Percentiles rank a stretch among this genome's conserved stretches.
Conservation (phyloP, 257 asterid species). For the Cinchona pubescens region DNA sequence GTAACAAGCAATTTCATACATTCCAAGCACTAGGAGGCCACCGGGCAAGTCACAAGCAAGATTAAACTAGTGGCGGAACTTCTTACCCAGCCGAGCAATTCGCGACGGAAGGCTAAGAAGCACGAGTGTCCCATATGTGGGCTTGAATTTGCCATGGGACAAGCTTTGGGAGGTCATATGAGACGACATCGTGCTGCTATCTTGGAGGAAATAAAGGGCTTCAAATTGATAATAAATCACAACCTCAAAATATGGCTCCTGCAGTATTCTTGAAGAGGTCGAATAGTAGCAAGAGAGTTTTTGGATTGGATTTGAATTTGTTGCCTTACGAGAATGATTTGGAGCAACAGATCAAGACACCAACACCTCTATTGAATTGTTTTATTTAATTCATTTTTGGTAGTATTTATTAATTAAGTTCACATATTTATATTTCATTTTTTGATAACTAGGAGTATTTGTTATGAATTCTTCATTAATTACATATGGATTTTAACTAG, state of each 20-base stretch:
- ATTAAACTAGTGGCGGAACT: slow-evolving; percentile 17
- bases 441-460: too few relatives aligned
- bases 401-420: too few relatives aligned
- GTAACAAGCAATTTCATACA: slow-evolving; percentile 23
- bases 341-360: neutral
- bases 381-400: neutral
- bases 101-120: slow-evolving; percentile 14
- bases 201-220: neutral
- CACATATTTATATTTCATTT: neutral
- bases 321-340: slow-evolving; percentile 31
- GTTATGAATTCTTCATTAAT: too few relatives aligned
- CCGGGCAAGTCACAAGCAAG: slow-evolving; percentile 37
- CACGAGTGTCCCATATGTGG: slow-evolving; percentile 42
- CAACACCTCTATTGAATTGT: neutral
- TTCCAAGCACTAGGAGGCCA: slow-evolving; percentile 45
- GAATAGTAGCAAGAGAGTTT: slow-evolving; percentile 13
- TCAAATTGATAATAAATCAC: neutral
- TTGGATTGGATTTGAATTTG: slow-evolving; percentile 31
- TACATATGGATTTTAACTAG: too few relatives aligned
- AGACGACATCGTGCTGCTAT: slow-evolving; percentile 34
- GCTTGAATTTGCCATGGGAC: slow-evolving; percentile 31
- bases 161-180: slow-evolving; percentile 50
- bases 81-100: neutral
- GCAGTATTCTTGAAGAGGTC: slow-evolving; percentile 24
- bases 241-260: neutral